A percentile compares a stretch with the other conserved stretches of the same genome.
Evolutionary conservation across 78 protist species (phyloP).

Genomic region (Isochrysis galbana): DNA sequence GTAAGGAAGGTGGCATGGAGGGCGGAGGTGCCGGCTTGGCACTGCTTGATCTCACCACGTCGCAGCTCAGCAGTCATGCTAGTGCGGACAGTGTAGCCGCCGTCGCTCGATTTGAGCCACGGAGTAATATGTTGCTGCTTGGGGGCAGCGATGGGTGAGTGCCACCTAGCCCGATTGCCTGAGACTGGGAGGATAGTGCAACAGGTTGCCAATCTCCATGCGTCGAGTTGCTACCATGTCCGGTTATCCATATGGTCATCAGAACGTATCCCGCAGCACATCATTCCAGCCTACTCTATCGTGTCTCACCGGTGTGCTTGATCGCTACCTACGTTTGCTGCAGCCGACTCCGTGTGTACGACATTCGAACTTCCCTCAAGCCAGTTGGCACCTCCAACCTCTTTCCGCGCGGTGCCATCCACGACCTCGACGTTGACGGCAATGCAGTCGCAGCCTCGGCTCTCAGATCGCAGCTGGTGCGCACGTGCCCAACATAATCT

Average conservation of each 20-base stretch:
- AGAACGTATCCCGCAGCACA: not conserved
- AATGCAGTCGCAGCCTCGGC: not conserved
- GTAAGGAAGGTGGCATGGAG: not conserved
- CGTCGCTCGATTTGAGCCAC: not conserved
- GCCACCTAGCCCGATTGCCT: too few relatives aligned
- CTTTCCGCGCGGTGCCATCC: not conserved
- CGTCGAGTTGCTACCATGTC: not conserved
- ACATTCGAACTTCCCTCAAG: not conserved
- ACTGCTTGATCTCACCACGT: not conserved
- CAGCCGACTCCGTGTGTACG: not conserved
- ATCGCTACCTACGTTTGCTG: not conserved
- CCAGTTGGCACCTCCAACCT: not conserved
- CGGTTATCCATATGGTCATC: not conserved
- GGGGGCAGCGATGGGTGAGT: not conserved
- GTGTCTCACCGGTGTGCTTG: not conserved
- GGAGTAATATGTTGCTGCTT: not conserved
- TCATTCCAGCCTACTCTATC: not conserved
- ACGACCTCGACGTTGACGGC: not conserved
- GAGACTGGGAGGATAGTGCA: too few relatives aligned
- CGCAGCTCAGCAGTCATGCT: not conserved
- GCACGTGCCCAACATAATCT: not conserved
- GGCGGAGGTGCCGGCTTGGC: not conserved
- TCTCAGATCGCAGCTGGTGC: not conserved
- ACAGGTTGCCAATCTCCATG: not conserved
- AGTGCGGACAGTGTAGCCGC: not conserved